A percentile compares a stretch with the other conserved stretches of the same genome.
phyloP scores from a whole-genome alignment of 2,329 filamentous ascomycete genomes.

The Cladosporium austrohemisphaericum region DNA sequence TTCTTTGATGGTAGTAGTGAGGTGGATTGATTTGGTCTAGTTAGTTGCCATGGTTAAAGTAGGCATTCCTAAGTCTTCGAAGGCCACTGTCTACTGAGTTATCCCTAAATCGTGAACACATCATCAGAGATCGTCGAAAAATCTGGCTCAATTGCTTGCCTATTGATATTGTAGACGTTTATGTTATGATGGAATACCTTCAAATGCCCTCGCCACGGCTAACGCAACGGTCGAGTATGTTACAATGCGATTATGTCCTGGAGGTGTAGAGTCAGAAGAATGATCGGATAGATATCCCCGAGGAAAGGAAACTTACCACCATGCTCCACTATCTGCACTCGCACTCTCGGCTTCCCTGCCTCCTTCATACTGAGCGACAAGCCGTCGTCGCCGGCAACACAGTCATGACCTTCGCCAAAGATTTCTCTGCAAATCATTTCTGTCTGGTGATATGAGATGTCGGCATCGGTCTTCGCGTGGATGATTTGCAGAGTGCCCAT shows the following conservation, averaged over 20 bases:
- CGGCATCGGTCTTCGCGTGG: conserved; percentile 75
- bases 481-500: conserved; percentile 61
- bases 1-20: too few relatives aligned
- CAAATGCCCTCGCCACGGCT: conserved; percentile 64
- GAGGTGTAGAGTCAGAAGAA: conserved; percentile 2
- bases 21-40: too few relatives aligned
- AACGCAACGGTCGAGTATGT: conserved; percentile 61
- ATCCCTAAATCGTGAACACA: too few relatives aligned
- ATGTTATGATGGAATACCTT: conserved; percentile 34
- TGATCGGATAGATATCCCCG: not conserved
- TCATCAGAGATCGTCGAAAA: too few relatives aligned
- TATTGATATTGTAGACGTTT: too few relatives aligned
- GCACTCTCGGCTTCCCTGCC: conserved; percentile 31
- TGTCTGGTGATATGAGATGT: conserved; percentile 74
- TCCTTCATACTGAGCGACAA: conserved; percentile 21
- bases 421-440: conserved; percentile 61
- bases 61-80: too few relatives aligned
- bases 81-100: too few relatives aligned
- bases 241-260: conserved; percentile 68
- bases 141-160: too few relatives aligned
- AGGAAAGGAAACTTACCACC: conserved; percentile 35
- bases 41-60: too few relatives aligned
- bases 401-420: conserved; percentile 45
- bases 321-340: conserved; percentile 42
- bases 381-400: conserved; percentile 31